phyloP scores from a whole-genome alignment of 1,284 basidiomycete species.

The Ceratobasidium sp. region DNA sequence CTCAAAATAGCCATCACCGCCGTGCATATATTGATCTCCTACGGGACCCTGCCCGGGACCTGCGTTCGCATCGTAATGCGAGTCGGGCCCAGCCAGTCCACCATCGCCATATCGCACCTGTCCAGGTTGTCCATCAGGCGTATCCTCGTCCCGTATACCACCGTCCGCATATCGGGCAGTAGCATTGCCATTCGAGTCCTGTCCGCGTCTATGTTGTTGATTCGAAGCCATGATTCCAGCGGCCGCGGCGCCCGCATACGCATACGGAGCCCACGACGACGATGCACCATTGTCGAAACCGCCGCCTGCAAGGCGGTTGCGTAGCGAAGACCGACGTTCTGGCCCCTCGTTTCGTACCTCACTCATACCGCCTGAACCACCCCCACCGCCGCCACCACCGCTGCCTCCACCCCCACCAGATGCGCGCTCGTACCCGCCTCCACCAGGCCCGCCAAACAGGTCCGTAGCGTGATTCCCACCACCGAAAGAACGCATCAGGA shows the following conservation, averaged over 20 bases:
- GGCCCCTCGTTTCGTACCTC: constrained; percentile 3
- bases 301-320: background rate
- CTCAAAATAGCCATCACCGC: constrained; percentile 3
- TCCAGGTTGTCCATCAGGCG: background rate
- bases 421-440: constrained; percentile 12
- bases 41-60: background rate
- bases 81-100: constrained; percentile 29
- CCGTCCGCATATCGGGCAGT: constrained; percentile 27
- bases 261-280: constrained; percentile 14
- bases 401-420: background rate
- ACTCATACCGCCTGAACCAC: constrained; percentile 17
- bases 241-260: constrained; percentile 15
- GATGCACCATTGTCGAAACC: background rate
- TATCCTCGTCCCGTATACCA: constrained; percentile 30
- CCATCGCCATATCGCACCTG: constrained; percentile 26
- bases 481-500: constrained; percentile 23
- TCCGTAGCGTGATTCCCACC: background rate
- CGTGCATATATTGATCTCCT: background rate
- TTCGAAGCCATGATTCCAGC: constrained; percentile 10
- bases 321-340: constrained; percentile 17
- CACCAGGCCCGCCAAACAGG: background rate
- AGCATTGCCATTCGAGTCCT: constrained; percentile 8
- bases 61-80: constrained; percentile 23
- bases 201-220: constrained; percentile 11
- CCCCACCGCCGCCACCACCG: background rate